A percentile compares a stretch with the other conserved stretches of the same genome.
phyloP scores from a whole-genome alignment of 495 filamentous ascomycete species.

The Pseudevernia furfuracea region DNA sequence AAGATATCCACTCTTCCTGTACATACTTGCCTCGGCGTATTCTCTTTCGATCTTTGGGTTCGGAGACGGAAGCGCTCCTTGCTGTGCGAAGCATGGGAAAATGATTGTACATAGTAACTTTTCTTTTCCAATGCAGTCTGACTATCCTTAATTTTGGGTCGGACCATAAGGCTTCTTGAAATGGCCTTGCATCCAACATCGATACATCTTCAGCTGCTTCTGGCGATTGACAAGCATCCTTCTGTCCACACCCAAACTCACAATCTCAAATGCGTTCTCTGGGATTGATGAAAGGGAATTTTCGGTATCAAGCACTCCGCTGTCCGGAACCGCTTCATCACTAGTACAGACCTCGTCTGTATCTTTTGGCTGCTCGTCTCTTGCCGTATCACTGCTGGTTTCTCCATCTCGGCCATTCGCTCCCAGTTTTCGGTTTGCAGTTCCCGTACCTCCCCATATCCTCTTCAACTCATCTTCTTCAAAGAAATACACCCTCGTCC shows the following conservation, averaged over 20 bases:
- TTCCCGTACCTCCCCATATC: conserved; percentile 60
- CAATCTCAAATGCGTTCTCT: conserved; percentile 50
- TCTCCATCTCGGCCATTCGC: conserved; percentile 13
- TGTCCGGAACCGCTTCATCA: conserved; percentile 23
- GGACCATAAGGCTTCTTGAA: conserved; percentile 59
- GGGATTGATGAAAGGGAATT: not conserved
- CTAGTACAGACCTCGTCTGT: not conserved
- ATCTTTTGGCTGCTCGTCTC: not conserved
- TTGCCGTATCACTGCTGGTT: not conserved
- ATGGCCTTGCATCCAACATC: conserved; percentile 89
- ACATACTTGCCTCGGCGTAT: not conserved
- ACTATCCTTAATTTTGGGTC: not conserved
- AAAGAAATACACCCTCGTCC: conserved; percentile 96
- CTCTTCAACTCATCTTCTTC: conserved; percentile 69
- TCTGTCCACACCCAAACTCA: conserved; percentile 72
- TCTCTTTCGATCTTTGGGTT: not conserved
- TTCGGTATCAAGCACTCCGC: conserved; percentile 14
- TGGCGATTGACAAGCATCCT: conserved; percentile 88
- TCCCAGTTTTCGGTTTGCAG: conserved; percentile 20
- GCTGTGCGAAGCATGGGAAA: not conserved
- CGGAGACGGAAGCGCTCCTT: not conserved
- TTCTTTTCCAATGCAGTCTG: not conserved
- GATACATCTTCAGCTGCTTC: conserved; percentile 91
- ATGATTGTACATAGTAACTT: conserved; percentile 6
- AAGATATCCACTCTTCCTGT: not conserved